phyloP scores from a whole-genome alignment of 495 filamentous ascomycete species.

The Xylaria telfairii region DNA sequence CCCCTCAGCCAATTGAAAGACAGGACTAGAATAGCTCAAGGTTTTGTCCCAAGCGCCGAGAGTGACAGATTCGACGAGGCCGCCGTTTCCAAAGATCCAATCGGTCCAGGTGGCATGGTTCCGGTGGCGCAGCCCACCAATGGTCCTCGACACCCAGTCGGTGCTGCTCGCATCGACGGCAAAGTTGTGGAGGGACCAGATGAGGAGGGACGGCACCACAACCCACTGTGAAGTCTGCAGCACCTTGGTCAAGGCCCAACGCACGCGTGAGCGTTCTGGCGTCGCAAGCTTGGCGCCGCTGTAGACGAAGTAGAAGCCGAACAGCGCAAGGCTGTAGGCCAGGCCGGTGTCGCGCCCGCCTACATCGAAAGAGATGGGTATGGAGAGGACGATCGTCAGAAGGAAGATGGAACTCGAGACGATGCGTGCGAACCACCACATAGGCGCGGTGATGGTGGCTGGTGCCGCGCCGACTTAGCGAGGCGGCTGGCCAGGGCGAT shows the following conservation, averaged over 20 bases:
- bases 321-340: conserved; percentile 86
- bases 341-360: conserved; percentile 92
- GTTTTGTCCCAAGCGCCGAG: conserved; percentile 90
- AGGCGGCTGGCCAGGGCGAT: conserved; percentile 41
- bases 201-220: conserved; percentile 78
- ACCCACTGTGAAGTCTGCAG: conserved; percentile 83
- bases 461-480: conserved; percentile 42
- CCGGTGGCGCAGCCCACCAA: conserved; percentile 64
- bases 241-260: conserved; percentile 68
- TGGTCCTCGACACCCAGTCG: conserved; percentile 82
- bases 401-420: conserved; percentile 81
- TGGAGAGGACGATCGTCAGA: conserved; percentile 84
- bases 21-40: conserved; percentile 89
- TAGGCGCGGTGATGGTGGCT: conserved; percentile 49
- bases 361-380: conserved; percentile 96
- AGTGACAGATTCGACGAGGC: conserved; percentile 75
- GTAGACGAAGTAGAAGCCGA: conserved; percentile 87
- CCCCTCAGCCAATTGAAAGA: conserved; percentile 93
- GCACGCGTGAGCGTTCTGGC: conserved; percentile 77
- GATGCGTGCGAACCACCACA: conserved; percentile 76
- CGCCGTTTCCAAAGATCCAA: conserved; percentile 84
- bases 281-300: conserved; percentile 80
- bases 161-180: conserved; percentile 80
- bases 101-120: conserved; percentile 69
- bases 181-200: conserved; percentile 94